Percentiles rank a stretch among this genome's conserved stretches.
phyloP scores from a whole-genome alignment of 495 filamentous ascomycete genomes.

The Cercophora samala region DNA sequence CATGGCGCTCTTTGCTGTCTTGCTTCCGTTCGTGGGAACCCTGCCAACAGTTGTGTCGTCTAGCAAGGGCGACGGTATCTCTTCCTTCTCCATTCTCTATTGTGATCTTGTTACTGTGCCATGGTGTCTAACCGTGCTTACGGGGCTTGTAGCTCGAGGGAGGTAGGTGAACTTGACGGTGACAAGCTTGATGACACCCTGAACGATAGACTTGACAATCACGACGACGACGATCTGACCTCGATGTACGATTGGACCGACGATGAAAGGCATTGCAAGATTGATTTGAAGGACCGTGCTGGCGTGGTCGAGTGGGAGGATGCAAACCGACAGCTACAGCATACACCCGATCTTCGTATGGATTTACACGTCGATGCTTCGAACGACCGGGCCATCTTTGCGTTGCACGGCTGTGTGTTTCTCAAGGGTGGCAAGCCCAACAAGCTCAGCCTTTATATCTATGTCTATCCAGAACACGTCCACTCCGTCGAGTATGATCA shows the following conservation, averaged over 20 bases:
- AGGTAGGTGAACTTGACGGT: neutral
- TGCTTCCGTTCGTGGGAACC: slow-evolving; percentile 10
- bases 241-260: neutral
- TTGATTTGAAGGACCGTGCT: neutral
- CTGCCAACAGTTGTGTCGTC: slow-evolving; percentile 10
- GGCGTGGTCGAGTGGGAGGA: slow-evolving; percentile 12
- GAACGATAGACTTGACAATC: neutral
- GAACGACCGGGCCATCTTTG: slow-evolving; percentile 11
- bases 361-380: slow-evolving; percentile 10
- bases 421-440: slow-evolving; percentile 7
- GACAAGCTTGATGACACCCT: neutral
- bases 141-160: slow-evolving; percentile 11
- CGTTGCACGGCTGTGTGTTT: slow-evolving; percentile 5
- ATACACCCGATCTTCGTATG: slow-evolving; percentile 9
- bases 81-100: neutral
- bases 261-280: slow-evolving; percentile 12
- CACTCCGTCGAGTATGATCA: slow-evolving; percentile 5
- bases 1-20: slow-evolving; percentile 8
- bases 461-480: slow-evolving; percentile 7
- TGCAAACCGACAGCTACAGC: slow-evolving; percentile 3
- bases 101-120: slow-evolving; percentile 1
- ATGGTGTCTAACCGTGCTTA: slow-evolving; percentile 8
- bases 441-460: slow-evolving; percentile 1
- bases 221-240: neutral
- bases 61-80: slow-evolving; percentile 5